Conservation (phyloP, 2,329 filamentous ascomycete genomes). For the Penicillium capsulatum region DNA sequence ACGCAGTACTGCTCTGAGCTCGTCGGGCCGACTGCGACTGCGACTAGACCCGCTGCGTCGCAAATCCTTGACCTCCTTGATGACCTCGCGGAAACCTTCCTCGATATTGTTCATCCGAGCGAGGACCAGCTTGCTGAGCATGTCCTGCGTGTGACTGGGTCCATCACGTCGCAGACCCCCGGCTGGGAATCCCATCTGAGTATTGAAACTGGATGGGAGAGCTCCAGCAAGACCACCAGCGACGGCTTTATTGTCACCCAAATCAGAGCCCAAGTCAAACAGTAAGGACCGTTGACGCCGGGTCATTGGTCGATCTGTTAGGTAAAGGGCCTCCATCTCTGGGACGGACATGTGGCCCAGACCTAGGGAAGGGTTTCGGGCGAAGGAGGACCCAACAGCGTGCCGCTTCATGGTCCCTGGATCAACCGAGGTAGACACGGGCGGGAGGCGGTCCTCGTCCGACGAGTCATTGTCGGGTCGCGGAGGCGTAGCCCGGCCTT, state of each 20-base stretch:
- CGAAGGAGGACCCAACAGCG: slow-evolving; percentile 37
- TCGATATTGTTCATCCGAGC: slow-evolving; percentile 91
- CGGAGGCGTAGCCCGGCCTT: slow-evolving; percentile 21
- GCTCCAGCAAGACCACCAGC: slow-evolving; percentile 59
- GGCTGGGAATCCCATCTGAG: slow-evolving; percentile 71
- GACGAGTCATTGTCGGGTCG: slow-evolving; percentile 29
- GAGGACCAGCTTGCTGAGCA: slow-evolving; percentile 74
- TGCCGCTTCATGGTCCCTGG: slow-evolving; percentile 45
- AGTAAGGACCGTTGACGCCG: slow-evolving; percentile 61
- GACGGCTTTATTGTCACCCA: slow-evolving; percentile 59
- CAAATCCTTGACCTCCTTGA: slow-evolving; percentile 67
- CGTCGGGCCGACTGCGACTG: slow-evolving; percentile 28
- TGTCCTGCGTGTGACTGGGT: slow-evolving; percentile 59
- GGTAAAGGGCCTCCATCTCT: slow-evolving; percentile 53
- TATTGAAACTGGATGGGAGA: slow-evolving; percentile 72
- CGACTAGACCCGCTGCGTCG: slow-evolving; percentile 44
- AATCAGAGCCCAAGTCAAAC: slow-evolving; percentile 69
- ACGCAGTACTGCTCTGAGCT: slow-evolving; percentile 18
- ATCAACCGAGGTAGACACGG: slow-evolving; percentile 29
- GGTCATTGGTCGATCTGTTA: slow-evolving; percentile 38
- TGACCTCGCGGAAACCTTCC: slow-evolving; percentile 83
- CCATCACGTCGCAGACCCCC: slow-evolving; percentile 52
- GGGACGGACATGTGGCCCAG: slow-evolving; percentile 54
- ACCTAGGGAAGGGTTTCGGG: slow-evolving; percentile 55
- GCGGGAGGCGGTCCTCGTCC: slow-evolving; percentile 37